Base-by-base conservation (phyloP, 352 stramenopile genomes). In the Globisporangium megalacanthum region DNA sequence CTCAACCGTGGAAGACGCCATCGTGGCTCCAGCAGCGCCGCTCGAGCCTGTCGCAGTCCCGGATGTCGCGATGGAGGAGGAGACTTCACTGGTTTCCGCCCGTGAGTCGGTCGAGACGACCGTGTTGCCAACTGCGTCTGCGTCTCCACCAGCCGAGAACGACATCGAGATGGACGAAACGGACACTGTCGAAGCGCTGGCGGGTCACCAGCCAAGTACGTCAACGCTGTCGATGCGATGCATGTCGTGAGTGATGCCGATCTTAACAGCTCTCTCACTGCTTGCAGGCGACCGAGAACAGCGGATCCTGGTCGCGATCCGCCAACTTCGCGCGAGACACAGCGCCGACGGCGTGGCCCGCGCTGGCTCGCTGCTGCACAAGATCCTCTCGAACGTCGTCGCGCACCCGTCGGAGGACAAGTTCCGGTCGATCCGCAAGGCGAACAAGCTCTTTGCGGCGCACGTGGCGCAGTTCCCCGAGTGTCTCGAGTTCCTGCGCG, bases 311-410 rank as follows among this genome's bases (percentile, higher is more conserved):
- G 29, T 61, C 17, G 69, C 83, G 10, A 56, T 88, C 7, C 66
- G 56, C 35, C 57, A 63, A 17, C 60, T 92, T 0, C 70, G 73
- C 22, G 14, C 19, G 5, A 71, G 72, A 6, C 68, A 84, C 52
- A 56, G 56, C 19, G 14, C 37, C 0, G 70, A 83, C 3, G n/a
- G 41, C 17, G 73, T 77, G 4, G n/a, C 49, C 4, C 76, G 68
- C 15, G 69, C 80, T 4, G 65, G 65, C 0, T 72, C 69, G 3
- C 39, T 88, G 20, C 67, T 93, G 15, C 58, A 88, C 58, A 83
- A 83, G 52, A 84, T 93, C 60, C 66, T 93, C 11, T 77, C 73
- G 37, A 93, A 93, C 65, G 79, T 93, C 52, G 65, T 88, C n/a
- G 35, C 65, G n/a, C 60, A 88, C 42, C 74, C 80, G 1, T 19